A percentile compares a stretch with the other conserved stretches of the same genome.
Conservation (phyloP, 2,329 filamentous ascomycete species). For the Cladosporium sp. region DNA sequence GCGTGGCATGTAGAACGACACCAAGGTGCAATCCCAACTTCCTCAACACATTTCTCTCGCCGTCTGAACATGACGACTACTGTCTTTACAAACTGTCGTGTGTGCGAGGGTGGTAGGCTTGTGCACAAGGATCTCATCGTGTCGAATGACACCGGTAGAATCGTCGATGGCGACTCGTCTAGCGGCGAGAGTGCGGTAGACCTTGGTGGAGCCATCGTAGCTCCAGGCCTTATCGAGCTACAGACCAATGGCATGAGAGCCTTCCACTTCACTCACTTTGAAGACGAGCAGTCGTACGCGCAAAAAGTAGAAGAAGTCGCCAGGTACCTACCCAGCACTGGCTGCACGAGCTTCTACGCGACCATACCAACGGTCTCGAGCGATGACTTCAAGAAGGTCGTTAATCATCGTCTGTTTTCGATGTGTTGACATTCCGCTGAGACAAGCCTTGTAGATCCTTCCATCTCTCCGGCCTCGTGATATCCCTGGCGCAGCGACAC, state of each 20-base stretch:
- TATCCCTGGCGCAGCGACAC: slow-evolving; percentile 46
- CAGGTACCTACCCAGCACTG: slow-evolving; percentile 50
- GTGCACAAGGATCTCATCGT: slow-evolving; percentile 45
- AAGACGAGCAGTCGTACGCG: slow-evolving; percentile 44
- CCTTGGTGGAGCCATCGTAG: slow-evolving; percentile 51
- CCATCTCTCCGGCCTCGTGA: slow-evolving; percentile 48
- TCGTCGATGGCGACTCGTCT: slow-evolving; percentile 42
- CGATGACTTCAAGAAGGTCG: slow-evolving; percentile 48
- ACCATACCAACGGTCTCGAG: slow-evolving; percentile 50
- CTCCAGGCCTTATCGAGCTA: slow-evolving; percentile 57
- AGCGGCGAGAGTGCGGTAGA: slow-evolving; percentile 48
- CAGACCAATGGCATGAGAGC: slow-evolving; percentile 57
- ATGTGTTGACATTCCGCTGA: not conserved
- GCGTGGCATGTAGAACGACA: not conserved
- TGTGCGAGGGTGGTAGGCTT: slow-evolving; percentile 46
- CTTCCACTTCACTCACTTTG: slow-evolving; percentile 56
- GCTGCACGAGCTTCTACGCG: slow-evolving; percentile 56
- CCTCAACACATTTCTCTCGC: not conserved
- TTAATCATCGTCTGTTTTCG: slow-evolving; percentile 39
- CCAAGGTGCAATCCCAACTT: fast-evolving
- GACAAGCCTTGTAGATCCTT: slow-evolving; percentile 44
- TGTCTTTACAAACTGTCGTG: slow-evolving; percentile 48
- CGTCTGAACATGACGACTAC: slow-evolving; percentile 28
- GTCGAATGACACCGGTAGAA: slow-evolving; percentile 46
- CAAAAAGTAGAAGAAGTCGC: slow-evolving; percentile 49